Conservation (phyloP, 257 asterid species). For the Agastache rugosa region DNA sequence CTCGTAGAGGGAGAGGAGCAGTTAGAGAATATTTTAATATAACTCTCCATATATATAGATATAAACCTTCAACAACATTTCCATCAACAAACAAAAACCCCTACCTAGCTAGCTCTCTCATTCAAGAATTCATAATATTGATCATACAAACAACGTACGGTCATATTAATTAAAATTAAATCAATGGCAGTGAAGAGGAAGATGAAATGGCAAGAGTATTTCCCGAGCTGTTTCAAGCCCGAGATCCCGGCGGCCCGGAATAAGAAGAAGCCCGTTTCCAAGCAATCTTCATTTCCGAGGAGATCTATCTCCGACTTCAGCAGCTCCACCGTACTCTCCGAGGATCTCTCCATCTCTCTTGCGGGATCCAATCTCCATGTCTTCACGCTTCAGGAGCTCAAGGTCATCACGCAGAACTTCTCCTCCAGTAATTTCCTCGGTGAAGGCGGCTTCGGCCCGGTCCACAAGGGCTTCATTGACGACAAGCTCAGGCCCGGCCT, state of each 20-base stretch:
- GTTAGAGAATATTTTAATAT: conserved; percentile 12
- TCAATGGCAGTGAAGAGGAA: conserved; percentile 60
- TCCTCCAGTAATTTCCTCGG: conserved; percentile 83
- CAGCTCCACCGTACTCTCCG: conserved; percentile 56
- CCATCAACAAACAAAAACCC: conserved; percentile 10
- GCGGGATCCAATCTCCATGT: conserved; percentile 76
- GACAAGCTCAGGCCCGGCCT: conserved; percentile 79
- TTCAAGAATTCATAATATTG: no score
- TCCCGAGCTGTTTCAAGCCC: conserved; percentile 60
- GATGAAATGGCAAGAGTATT: conserved; percentile 57
- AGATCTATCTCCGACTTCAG: conserved; percentile 68
- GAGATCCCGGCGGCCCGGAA: conserved; percentile 40
- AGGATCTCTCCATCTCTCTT: conserved; percentile 74
- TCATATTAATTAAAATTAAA: no score
- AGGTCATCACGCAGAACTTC: conserved; percentile 76
- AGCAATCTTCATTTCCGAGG: conserved; percentile 58
- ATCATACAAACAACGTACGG: no score
- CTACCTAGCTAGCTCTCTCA: no score
- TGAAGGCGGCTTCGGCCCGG: conserved; percentile 97
- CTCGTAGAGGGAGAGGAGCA: conserved; percentile 28
- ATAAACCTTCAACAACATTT: conserved; percentile 33
- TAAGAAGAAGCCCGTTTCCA: conserved; percentile 31
- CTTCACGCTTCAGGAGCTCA: conserved; percentile 80
- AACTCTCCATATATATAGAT: background rate
- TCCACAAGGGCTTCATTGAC: conserved; percentile 92